Evolutionary conservation across 805 yeast species (phyloP).

Genomic region (Saccharomyces mikatae): DNA sequence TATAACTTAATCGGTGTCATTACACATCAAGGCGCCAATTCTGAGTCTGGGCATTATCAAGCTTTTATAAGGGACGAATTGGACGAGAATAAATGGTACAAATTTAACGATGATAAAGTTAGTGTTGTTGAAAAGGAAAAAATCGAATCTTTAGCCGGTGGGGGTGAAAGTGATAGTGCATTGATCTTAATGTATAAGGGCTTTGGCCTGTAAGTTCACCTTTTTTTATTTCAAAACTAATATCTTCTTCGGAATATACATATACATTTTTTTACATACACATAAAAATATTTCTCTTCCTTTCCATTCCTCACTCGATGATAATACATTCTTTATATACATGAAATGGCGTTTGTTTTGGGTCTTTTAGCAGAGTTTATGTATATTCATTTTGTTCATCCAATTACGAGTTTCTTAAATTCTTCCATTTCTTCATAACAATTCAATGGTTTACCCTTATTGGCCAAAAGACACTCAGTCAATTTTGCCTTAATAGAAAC

Average conservation of each 20-base stretch:
- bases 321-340: neutral
- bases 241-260: conserved; percentile 5
- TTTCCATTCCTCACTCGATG: neutral
- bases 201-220: conserved; percentile 44
- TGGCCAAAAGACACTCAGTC: conserved; percentile 48
- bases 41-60: conserved; percentile 97
- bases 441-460: conserved; percentile 58
- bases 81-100: conserved; percentile 84
- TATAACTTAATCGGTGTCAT: conserved; percentile 77
- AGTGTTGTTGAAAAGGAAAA: conserved; percentile 67
- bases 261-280: conserved; percentile 2
- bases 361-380: neutral
- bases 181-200: conserved; percentile 80
- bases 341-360: neutral
- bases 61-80: conserved; percentile 68
- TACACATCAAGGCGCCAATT: conserved; percentile 91
- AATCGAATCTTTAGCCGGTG: conserved; percentile 84
- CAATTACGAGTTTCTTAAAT: conserved; percentile 53
- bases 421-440: conserved; percentile 76
- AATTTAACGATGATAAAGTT: conserved; percentile 89
- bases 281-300: conserved; percentile 3
- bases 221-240: neutral
- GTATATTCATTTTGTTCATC: conserved; percentile 6
- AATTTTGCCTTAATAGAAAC: conserved; percentile 41
- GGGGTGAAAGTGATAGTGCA: conserved; percentile 97